Conservation (phyloP, 202 grass and related monocot species). For the Dendrocalamus latiflorus region DNA sequence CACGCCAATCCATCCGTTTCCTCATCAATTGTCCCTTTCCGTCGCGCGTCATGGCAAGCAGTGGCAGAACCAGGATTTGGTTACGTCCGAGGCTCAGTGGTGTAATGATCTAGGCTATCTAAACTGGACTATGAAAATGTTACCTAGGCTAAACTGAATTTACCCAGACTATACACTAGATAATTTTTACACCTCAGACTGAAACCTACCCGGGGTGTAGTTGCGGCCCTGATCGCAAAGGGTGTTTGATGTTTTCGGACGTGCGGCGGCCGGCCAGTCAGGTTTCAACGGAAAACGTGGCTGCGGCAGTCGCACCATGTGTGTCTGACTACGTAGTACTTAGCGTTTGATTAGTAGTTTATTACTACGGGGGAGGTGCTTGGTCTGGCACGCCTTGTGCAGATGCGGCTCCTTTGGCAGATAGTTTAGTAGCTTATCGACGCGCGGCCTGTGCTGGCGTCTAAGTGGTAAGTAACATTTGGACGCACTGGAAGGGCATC, state of each 20-base stretch:
- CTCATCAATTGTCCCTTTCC: background rate
- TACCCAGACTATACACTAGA: no score
- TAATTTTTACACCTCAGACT: no score
- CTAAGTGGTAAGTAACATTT: conserved; percentile 15
- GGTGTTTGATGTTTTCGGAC: background rate
- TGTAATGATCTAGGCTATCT: no score
- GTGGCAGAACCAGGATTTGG: no score
- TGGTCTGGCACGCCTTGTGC: background rate
- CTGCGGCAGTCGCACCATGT: background rate
- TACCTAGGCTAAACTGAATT: no score
- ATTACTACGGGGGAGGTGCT: background rate
- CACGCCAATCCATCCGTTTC: background rate
- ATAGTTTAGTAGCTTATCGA: background rate
- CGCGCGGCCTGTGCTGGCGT: background rate
- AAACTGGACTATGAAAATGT: no score
- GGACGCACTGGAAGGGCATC: conserved; percentile 15
- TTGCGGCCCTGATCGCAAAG: no score
- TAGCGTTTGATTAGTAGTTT: background rate
- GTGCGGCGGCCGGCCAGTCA: background rate
- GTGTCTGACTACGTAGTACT: background rate
- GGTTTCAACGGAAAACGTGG: background rate
- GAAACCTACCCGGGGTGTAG: no score
- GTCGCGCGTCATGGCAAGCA: background rate
- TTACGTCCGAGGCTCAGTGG: no score
- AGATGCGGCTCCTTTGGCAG: background rate